These are phyloP conservation scores for Colletotrichum plurivorum DNA, from an alignment of 2,329 filamentous ascomycete genomes.

Conservation along the genomic window DNA sequence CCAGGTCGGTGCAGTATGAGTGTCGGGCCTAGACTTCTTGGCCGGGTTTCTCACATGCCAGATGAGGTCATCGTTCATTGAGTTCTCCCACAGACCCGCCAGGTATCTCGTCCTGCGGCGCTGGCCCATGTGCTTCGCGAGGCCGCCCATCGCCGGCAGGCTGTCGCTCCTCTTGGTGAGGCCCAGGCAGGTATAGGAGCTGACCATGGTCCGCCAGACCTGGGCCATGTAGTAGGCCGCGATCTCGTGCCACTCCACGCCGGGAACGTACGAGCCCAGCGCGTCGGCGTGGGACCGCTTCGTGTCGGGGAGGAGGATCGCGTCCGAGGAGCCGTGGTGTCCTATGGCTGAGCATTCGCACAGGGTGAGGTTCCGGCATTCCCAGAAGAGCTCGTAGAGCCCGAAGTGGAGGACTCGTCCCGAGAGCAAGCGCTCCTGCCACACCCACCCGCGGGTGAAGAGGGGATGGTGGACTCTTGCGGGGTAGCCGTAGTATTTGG, in stretches of 20 bases:
- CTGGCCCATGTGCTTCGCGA: constrained; percentile 32
- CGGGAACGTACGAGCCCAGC: neutral
- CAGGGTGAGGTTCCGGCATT: constrained; percentile 7
- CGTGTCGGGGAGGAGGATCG: neutral
- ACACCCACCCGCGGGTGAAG: constrained; percentile 45
- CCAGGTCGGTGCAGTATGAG: constrained; percentile 23
- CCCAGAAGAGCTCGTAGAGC: constrained; percentile 13
- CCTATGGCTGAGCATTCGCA: constrained; percentile 23
- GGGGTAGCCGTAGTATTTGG: constrained; percentile 1
- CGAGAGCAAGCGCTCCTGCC: constrained; percentile 47
- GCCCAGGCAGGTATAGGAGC: constrained; percentile 22
- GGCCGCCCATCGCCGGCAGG: constrained; percentile 33
- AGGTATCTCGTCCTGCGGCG: constrained; percentile 24
- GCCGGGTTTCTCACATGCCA: constrained; percentile 18
- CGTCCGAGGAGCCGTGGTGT: constrained; percentile 5
- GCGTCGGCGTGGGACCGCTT: constrained; percentile 12
- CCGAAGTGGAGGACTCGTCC: constrained; percentile 46
- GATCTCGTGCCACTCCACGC: constrained; percentile 4
- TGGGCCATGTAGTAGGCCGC: constrained; percentile 29
- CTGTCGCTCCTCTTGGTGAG: constrained; percentile 25
- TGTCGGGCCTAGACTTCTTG: constrained; percentile 3
- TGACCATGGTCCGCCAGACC: constrained; percentile 35
- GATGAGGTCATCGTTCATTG: constrained; percentile 33
- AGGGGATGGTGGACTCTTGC: neutral
- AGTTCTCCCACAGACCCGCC: constrained; percentile 36